Percentiles rank a stretch among this genome's conserved stretches.
Conservation (phyloP, 345 rosid species). For the Salix brachista region DNA sequence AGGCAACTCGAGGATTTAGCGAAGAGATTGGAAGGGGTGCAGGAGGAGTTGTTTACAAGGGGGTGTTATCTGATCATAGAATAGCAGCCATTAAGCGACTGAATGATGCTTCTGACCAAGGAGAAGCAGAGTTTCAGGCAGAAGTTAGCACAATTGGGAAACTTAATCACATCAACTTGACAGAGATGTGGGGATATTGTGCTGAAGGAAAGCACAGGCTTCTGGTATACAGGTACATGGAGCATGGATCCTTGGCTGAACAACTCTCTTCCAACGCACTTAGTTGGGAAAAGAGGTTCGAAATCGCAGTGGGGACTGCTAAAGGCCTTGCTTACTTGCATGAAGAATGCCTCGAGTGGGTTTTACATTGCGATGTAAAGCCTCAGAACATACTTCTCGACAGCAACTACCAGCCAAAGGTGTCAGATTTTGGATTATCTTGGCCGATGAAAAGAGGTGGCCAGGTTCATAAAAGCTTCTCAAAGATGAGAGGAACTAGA, state of each 20-base stretch:
- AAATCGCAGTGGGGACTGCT: no score
- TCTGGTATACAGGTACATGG: constrained; percentile 10
- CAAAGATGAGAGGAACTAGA: neutral
- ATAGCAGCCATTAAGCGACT: constrained; percentile 10
- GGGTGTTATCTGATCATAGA: constrained; percentile 5
- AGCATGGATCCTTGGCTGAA: constrained; percentile 9
- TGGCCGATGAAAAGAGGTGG: neutral
- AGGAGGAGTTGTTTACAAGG: constrained; percentile 11
- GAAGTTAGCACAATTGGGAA: constrained; percentile 4
- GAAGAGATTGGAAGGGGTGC: constrained; percentile 12
- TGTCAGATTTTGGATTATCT: constrained; percentile 12
- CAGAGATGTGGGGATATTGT: constrained; percentile 11
- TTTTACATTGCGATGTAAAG: no score
- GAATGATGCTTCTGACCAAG: neutral
- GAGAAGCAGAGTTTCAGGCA: constrained; percentile 10
- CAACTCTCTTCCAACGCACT: constrained; percentile 6
- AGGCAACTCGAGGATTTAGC: constrained; percentile 11
- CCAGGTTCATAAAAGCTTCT: neutral
- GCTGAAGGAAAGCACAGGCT: constrained; percentile 11
- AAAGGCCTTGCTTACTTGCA: no score
- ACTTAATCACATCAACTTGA: neutral
- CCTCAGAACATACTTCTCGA: constrained; percentile 11
- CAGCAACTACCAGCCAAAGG: neutral
- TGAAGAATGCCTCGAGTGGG: no score
- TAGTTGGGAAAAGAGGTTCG: constrained; percentile 6